Conservation (phyloP, 2,329 filamentous ascomycete species). For the Trematosphaeria pertusa region DNA sequence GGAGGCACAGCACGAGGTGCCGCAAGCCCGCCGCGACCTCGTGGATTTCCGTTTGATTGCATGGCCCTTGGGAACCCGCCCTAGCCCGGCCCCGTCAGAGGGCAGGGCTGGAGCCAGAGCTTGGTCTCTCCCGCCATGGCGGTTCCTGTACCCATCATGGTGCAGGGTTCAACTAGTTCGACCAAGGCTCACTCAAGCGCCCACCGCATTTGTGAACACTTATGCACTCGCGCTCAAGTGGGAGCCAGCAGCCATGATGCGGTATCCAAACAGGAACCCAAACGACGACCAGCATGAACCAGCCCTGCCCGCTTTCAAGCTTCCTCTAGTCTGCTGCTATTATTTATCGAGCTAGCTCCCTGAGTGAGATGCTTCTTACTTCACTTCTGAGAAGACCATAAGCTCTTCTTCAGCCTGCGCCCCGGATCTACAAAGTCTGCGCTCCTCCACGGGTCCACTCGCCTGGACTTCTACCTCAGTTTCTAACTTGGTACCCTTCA, state of each 20-base stretch:
- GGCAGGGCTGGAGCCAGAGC: conserved; percentile 34
- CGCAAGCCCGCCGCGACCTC: conserved; percentile 21
- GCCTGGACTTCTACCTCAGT: conserved; percentile 18
- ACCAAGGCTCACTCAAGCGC: conserved; percentile 44
- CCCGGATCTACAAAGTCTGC: conserved; percentile 31
- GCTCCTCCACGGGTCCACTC: conserved; percentile 9
- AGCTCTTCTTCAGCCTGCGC: conserved; percentile 35
- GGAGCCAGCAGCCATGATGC: conserved; percentile 30
- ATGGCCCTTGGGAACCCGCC: conserved; percentile 25
- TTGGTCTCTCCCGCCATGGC: conserved; percentile 37
- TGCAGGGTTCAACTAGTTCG: conserved; percentile 36
- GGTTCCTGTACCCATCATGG: conserved; percentile 28
- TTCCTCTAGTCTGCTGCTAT: conserved; percentile 22
- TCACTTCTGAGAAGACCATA: conserved; percentile 29
- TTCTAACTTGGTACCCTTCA: conserved; percentile 38
- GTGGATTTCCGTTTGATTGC: conserved; percentile 26
- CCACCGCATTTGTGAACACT: conserved; percentile 44
- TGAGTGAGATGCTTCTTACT: conserved; percentile 28
- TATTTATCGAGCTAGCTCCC: conserved; percentile 13
- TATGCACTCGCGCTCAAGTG: conserved; percentile 41
- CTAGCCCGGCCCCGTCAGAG: conserved; percentile 32
- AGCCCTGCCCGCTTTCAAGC: conserved; percentile 26
- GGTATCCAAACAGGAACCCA: conserved; percentile 33
- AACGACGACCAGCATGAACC: conserved; percentile 33
- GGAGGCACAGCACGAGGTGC: conserved; percentile 19